These are phyloP conservation scores for Pichia cactophila DNA, from an alignment of 1,139 yeast genomes.

Conservation along the genomic window DNA sequence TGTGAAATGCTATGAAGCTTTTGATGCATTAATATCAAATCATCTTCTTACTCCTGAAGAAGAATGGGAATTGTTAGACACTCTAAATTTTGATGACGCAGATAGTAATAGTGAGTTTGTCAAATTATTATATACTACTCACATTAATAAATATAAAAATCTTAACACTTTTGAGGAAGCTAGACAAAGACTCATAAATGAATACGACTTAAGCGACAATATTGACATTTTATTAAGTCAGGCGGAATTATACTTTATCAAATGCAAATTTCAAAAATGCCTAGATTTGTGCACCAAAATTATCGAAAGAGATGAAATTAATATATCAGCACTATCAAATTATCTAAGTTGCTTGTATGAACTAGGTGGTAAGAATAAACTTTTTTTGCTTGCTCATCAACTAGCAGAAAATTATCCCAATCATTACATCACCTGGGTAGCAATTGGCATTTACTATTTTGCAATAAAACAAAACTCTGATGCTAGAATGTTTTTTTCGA, in stretches of 20 bases:
- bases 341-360: constrained; percentile 84
- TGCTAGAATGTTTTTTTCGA: constrained; percentile 81
- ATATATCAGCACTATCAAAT: constrained; percentile 67
- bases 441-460: constrained; percentile 86
- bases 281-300: constrained; percentile 62
- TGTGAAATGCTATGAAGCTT: constrained; percentile 90
- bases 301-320: constrained; percentile 53
- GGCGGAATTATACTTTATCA: constrained; percentile 68
- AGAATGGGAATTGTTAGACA: constrained; percentile 72
- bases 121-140: constrained; percentile 64
- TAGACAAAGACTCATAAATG: constrained; percentile 57
- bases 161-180: constrained; percentile 57
- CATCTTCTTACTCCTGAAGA: constrained; percentile 77
- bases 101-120: constrained; percentile 80
- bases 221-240: constrained; percentile 61
- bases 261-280: constrained; percentile 77
- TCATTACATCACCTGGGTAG: constrained; percentile 82
- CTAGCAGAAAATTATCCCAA: constrained; percentile 81
- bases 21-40: constrained; percentile 66
- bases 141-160: constrained; percentile 68
- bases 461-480: constrained; percentile 68
- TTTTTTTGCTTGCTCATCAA: constrained; percentile 77
- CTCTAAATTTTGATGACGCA: constrained; percentile 63
- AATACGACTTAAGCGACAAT: constrained; percentile 62
- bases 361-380: constrained; percentile 70